Percentiles rank a stretch among this genome's conserved stretches.
These are phyloP conservation scores for Blastocystis sp. DNA, from an alignment of 352 stramenopile genomes.

Conservation along the genomic window DNA sequence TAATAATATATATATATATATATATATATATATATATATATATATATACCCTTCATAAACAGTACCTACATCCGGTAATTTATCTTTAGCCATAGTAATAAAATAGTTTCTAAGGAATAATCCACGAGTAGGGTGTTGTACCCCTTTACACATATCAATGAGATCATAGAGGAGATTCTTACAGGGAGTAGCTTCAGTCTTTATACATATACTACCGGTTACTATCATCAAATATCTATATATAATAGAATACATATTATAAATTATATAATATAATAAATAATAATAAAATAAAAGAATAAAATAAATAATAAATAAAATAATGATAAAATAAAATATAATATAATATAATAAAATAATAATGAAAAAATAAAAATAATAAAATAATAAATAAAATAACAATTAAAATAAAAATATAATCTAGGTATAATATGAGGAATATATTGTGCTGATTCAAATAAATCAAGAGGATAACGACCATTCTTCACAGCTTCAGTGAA, in stretches of 20 bases:
- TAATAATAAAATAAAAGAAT: too few relatives aligned
- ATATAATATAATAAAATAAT: conserved; percentile 49
- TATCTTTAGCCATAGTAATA: conserved; percentile 48
- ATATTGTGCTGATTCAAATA: conserved; percentile 70
- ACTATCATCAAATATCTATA: conserved; percentile 90
- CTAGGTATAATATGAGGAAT: background rate
- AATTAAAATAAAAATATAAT: conserved; percentile 8
- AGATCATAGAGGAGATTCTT: conserved; percentile 82
- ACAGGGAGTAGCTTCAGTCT: conserved; percentile 51
- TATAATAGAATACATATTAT: background rate
- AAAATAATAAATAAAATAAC: background rate
- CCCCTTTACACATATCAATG: conserved; percentile 90
- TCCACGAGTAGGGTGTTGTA: conserved; percentile 86
- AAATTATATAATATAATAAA: background rate
- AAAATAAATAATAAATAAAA: conserved; percentile 76
- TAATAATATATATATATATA: too few relatives aligned
- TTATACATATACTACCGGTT: conserved; percentile 80
- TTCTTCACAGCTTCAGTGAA: conserved; percentile 58
- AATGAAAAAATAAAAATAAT: background rate
- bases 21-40: too few relatives aligned
- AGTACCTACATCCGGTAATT: conserved; percentile 27
- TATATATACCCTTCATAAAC: conserved; percentile 27
- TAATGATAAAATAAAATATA: too few relatives aligned
- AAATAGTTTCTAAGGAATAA: conserved; percentile 95
- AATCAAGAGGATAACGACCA: conserved; percentile 61